Conservation (phyloP, 306 rosid species). For the Cyclanthera cordifolia region DNA sequence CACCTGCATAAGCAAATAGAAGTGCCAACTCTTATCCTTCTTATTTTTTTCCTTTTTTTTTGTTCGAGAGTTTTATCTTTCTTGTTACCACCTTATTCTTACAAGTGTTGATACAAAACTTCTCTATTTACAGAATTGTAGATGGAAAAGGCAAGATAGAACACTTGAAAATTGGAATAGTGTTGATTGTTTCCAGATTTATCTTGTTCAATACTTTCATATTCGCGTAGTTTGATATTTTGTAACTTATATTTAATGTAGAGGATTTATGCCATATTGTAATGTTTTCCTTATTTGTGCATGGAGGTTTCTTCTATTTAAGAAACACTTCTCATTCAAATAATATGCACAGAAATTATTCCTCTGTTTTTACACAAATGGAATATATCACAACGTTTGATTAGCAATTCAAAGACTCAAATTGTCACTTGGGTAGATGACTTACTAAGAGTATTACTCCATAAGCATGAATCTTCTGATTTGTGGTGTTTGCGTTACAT, state of each 20-base stretch:
- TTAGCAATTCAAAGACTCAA: not conserved
- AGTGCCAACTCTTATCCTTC: constrained; percentile 23
- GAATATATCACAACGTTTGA: not conserved
- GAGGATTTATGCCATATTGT: too few relatives aligned
- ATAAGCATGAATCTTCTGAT: constrained; percentile 71
- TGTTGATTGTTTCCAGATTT: too few relatives aligned
- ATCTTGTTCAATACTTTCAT: too few relatives aligned
- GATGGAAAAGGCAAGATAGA: not conserved
- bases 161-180: not conserved
- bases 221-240: too few relatives aligned
- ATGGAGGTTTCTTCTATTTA: too few relatives aligned
- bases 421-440: constrained; percentile 21
- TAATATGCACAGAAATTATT: too few relatives aligned
- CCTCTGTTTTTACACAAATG: too few relatives aligned
- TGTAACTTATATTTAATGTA: too few relatives aligned
- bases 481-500: constrained; percentile 57
- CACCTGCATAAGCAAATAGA: constrained; percentile 66
- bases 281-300: too few relatives aligned
- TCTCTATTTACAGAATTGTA: not conserved
- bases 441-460: constrained; percentile 87
- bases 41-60: too few relatives aligned
- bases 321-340: too few relatives aligned
- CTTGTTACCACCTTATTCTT: not conserved
- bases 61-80: too few relatives aligned
- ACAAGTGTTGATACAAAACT: constrained; percentile 6